A percentile compares a stretch with the other conserved stretches of the same genome.
phyloP scores from a whole-genome alignment of 257 asterid genomes.

The Apocynum venetum region DNA sequence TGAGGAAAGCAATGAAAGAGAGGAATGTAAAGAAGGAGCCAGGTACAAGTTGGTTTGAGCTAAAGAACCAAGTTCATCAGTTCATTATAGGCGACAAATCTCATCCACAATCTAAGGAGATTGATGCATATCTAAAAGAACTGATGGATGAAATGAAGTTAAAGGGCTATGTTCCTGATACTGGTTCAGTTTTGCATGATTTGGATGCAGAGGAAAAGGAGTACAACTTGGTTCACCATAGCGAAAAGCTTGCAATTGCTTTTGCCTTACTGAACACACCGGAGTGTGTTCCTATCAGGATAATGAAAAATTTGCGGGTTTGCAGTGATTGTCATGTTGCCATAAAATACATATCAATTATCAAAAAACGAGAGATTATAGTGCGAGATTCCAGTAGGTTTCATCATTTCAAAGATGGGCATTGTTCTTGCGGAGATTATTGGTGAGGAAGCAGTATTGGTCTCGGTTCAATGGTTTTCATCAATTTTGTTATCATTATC shows the following conservation, averaged over 20 bases:
- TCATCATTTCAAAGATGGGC: constrained; percentile 71
- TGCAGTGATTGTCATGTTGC: constrained; percentile 75
- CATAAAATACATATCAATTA: constrained; percentile 57
- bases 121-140: constrained; percentile 48
- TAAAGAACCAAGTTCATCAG: constrained; percentile 53
- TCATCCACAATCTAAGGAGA: constrained; percentile 48
- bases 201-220: constrained; percentile 81
- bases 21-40: constrained; percentile 74
- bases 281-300: constrained; percentile 52
- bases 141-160: constrained; percentile 51
- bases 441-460: constrained; percentile 42
- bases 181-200: constrained; percentile 59
- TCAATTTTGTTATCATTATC: not conserved
- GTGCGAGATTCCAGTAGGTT: constrained; percentile 72
- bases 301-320: constrained; percentile 84
- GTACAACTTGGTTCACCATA: constrained; percentile 59
- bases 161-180: constrained; percentile 64
- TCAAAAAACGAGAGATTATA: constrained; percentile 52
- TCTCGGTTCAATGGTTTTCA: not conserved
- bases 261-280: constrained; percentile 68
- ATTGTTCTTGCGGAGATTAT: constrained; percentile 81
- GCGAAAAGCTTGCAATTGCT: constrained; percentile 81
- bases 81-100: constrained; percentile 57
- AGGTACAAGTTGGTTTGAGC: constrained; percentile 83
- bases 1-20: constrained; percentile 63